These are phyloP conservation scores for Alternaria conjuncta DNA, from an alignment of 2,329 filamentous ascomycete genomes.

Conservation along the genomic window DNA sequence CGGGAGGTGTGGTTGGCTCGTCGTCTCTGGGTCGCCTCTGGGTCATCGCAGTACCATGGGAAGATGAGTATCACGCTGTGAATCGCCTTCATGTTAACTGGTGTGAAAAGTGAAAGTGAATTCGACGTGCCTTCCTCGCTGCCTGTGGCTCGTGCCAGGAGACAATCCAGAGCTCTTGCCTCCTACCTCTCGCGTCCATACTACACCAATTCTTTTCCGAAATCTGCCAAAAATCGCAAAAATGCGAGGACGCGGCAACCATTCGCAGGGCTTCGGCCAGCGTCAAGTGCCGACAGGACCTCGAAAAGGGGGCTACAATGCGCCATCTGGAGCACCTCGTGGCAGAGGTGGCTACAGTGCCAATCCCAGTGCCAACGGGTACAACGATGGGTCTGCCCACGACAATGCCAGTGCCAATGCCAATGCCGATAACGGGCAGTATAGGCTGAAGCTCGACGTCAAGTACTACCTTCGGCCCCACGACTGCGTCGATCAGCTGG, in stretches of 20 bases:
- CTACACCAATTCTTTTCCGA: neutral
- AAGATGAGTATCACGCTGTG: neutral
- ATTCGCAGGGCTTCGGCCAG: neutral
- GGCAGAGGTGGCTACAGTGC: neutral
- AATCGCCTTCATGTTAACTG: neutral
- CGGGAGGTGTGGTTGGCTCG: neutral
- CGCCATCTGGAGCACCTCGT: neutral
- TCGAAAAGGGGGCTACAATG: neutral
- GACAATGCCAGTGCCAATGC: neutral
- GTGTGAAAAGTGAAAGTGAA: neutral
- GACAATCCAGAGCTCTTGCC: neutral
- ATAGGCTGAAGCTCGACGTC: neutral
- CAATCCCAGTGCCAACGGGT: neutral
- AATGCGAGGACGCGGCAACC: neutral
- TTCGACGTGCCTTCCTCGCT: neutral
- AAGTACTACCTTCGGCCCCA: neutral
- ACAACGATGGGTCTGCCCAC: neutral
- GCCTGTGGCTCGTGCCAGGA: neutral
- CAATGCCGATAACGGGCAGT: neutral
- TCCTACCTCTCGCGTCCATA: neutral
- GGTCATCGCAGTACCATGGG: neutral
- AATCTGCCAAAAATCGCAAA: neutral
- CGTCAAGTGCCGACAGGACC: neutral
- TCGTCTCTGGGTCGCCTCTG: neutral
- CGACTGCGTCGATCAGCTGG: neutral